Conservation (phyloP, 2,329 filamentous ascomycete species). For the Talaromyces marneffei region DNA sequence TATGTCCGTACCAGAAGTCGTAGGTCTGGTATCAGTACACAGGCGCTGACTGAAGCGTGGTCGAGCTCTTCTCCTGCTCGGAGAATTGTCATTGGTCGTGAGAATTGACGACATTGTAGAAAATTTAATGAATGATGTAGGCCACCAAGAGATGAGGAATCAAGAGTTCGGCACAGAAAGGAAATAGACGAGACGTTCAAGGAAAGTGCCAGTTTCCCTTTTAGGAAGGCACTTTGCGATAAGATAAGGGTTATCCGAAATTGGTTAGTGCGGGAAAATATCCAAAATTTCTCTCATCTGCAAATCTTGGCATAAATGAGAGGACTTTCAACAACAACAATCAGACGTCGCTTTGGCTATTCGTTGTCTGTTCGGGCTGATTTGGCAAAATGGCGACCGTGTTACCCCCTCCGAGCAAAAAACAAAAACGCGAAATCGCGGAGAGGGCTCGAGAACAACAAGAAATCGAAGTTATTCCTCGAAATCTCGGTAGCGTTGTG, state of each 20-base stretch:
- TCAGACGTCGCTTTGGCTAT: background rate
- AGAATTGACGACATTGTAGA: conserved; percentile 5
- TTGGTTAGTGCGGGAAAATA: conserved; percentile 8
- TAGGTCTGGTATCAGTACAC: conserved; percentile 27
- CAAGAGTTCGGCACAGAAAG: too few species aligned
- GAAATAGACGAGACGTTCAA: background rate
- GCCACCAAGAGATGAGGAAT: background rate
- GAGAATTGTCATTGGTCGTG: conserved; percentile 18
- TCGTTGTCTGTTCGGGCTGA: background rate
- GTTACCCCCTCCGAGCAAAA: conserved; percentile 78
- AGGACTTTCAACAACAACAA: background rate
- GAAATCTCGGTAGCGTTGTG: conserved; percentile 69
- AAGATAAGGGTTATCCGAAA: conserved; percentile 9
- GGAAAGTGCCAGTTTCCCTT: conserved; percentile 6
- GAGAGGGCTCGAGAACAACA: conserved; percentile 70
- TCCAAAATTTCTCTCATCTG: conserved; percentile 11
- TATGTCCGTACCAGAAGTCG: conserved; percentile 53
- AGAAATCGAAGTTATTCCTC: conserved; percentile 61
- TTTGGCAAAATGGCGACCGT: conserved; percentile 66
- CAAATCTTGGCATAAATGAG: background rate
- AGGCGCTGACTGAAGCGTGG: conserved; percentile 46
- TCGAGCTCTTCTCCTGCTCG: conserved; percentile 27
- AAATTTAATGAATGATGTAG: too few species aligned
- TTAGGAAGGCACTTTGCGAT: conserved; percentile 12
- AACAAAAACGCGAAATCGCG: conserved; percentile 69